phyloP scores from a whole-genome alignment of 2,329 filamentous ascomycete genomes.

The Huntiella decipiens region DNA sequence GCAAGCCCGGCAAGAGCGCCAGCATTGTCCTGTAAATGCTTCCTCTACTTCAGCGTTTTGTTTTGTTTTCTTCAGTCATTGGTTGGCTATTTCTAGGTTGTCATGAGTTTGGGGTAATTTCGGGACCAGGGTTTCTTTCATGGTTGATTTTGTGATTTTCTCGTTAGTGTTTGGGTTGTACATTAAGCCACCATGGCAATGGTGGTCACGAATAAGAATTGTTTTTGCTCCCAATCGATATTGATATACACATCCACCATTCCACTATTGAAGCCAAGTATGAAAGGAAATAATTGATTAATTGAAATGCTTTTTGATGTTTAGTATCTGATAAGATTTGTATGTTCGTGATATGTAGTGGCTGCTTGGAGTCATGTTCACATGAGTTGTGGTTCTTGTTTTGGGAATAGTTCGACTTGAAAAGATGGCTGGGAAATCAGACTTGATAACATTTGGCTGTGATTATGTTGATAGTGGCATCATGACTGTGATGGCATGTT shows the following conservation, averaged over 20 bases:
- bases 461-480: too few species aligned
- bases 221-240: conserved; percentile 10
- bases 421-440: too few species aligned
- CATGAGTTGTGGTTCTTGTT: too few species aligned
- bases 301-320: too few species aligned
- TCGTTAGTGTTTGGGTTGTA: conserved; percentile 45
- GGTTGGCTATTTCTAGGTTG: conserved; percentile 46
- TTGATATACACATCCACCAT: too few species aligned
- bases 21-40: conserved; percentile 78
- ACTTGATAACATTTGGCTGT: too few species aligned
- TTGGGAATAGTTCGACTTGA: not conserved
- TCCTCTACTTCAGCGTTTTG: conserved; percentile 31
- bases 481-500: not conserved
- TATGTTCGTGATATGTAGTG: too few species aligned
- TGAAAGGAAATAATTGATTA: too few species aligned
- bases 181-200: conserved; percentile 51
- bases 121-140: conserved; percentile 44
- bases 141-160: conserved; percentile 34
- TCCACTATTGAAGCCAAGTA: too few species aligned
- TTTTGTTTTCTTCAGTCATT: conserved; percentile 25
- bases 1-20: conserved; percentile 77
- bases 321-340: too few species aligned
- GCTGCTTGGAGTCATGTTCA: too few species aligned
- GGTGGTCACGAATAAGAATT: conserved; percentile 40
- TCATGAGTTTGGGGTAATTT: conserved; percentile 63